A percentile compares a stretch with the other conserved stretches of the same genome.
Conservation (phyloP, 495 filamentous ascomycete genomes). For the Annulohypoxylon nitens region DNA sequence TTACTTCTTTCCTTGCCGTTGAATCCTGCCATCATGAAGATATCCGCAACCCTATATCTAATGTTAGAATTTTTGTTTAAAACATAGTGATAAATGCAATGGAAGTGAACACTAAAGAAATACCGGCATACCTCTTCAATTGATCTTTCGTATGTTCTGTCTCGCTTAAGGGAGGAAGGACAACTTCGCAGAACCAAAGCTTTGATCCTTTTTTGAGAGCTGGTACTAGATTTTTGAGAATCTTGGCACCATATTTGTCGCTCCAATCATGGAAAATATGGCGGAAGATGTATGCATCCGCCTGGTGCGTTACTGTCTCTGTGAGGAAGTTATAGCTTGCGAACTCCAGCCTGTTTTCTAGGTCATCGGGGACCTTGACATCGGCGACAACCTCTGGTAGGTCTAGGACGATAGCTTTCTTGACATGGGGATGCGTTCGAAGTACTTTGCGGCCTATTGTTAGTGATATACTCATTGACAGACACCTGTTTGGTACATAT, state of each 20-base stretch:
- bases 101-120: not conserved
- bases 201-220: conserved; percentile 62
- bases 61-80: not conserved
- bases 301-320: conserved; percentile 60
- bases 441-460: conserved; percentile 30
- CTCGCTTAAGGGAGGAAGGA: conserved; percentile 53
- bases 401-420: conserved; percentile 34
- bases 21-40: conserved; percentile 46
- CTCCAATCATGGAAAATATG: conserved; percentile 69
- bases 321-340: conserved; percentile 66
- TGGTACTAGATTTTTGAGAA: conserved; percentile 64
- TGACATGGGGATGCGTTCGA: conserved; percentile 45
- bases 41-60: conserved; percentile 30
- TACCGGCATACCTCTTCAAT: conserved; percentile 31
- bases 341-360: conserved; percentile 55
- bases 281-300: conserved; percentile 66
- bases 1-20: conserved; percentile 48
- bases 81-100: not conserved
- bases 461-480: not conserved
- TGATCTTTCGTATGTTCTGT: conserved; percentile 34
- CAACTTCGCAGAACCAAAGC: conserved; percentile 63
- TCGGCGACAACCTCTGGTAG: conserved; percentile 40
- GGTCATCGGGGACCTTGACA: conserved; percentile 48
- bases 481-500: not conserved
- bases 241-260: conserved; percentile 65